Base-by-base conservation (phyloP, 129 eudicot species). In the Ambrosia artemisiifolia region DNA sequence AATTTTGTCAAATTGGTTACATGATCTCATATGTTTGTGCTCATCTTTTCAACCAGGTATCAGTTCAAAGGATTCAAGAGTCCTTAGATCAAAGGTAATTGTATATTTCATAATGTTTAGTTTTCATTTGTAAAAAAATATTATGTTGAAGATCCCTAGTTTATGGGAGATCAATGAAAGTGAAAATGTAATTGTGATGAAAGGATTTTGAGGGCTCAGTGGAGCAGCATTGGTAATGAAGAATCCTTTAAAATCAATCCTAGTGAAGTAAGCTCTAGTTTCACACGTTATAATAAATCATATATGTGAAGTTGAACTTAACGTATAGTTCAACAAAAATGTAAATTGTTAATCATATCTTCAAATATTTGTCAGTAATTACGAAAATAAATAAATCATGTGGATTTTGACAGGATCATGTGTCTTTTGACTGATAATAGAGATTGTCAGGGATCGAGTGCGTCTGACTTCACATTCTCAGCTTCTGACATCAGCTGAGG, bases 391-490 rank as follows among this genome's bases (percentile, higher is more conserved):
- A 76, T 90, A 97, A 85, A 86, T 24, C 63, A 10, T 30, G 83
- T 71, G 66, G 60, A 76, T 24, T 24, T 24, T 24, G 28, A 24
- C 28, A 24, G 28, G 28, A 24, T 24, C 28, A 24, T 24, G 28
- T 24, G 28, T 24, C 28, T 24, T 40, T 78, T 80, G 51, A 84
- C 34, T 36, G 82, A 82, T 20, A 47, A 76, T 17, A 81, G 71
- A 63, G 80, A 69, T 17, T 78, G 62, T 6, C 70, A 82, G 63
- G 86, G 74, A 44, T 94, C 96, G 8, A 86, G 76, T 78, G 91
- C 85, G 77, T 90, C 99, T 16, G 99, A 90, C 69, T 54, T 88
- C 66, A 94, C 99, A 34, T 50, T 86, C 65, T 88, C 97, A 17
- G 93, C 94, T 72, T 84, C 88, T 16, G 96, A 80, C 30, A 86